Base-by-base conservation (phyloP, 495 filamentous ascomycete genomes). In the Hyaloscypha hepaticicola region DNA sequence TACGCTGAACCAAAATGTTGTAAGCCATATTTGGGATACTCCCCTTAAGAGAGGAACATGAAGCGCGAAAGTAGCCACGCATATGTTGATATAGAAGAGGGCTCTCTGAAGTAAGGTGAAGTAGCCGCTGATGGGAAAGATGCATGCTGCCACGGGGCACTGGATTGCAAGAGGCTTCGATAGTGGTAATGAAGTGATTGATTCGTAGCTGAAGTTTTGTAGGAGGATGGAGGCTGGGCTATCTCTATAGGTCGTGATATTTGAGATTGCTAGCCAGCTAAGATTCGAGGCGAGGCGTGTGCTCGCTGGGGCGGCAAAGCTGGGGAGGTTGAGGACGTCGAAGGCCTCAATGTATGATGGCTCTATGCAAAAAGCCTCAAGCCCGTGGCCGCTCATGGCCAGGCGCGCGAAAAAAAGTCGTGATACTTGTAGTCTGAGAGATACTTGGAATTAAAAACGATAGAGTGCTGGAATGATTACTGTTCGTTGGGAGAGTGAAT, bases 51-150 rank as follows among this genome's bases (percentile, higher is more conserved):
- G 22, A 16, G 50, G 50, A 53, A 53, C 50, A 19, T 53, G 22
- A 28, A 53, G 50, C 19, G 50, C 50, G 4, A 53, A 25, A 16
- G 26, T 8, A 28, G 50, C 50, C 8, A 53, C n/a, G 5, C 5
- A 11, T 28, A 53, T 53, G 26, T 53, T 53, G 50, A 53, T 28
- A 19, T 53, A 53, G n/a, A 53, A 19, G n/a, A 53, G 50, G 25
- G 25, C 5, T 53, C 50, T 53, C 25, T 53, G 50, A 21, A 53
- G 26, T 19, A 53, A 53, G 22, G 22, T 53, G 50, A 53, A 53
- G 26, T 53, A 53, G 22, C 50, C 50, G 26, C 50, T 53, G n/a
- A 53, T 53, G 22, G 50, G 50, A 19, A 53, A 53, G 5, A 53
- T 28, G 50, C 50, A 53, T 24, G 50, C 50, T 53, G 26, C n/a